phyloP scores from a whole-genome alignment of 495 filamentous ascomycete genomes.

The Oidiodendron maius region DNA sequence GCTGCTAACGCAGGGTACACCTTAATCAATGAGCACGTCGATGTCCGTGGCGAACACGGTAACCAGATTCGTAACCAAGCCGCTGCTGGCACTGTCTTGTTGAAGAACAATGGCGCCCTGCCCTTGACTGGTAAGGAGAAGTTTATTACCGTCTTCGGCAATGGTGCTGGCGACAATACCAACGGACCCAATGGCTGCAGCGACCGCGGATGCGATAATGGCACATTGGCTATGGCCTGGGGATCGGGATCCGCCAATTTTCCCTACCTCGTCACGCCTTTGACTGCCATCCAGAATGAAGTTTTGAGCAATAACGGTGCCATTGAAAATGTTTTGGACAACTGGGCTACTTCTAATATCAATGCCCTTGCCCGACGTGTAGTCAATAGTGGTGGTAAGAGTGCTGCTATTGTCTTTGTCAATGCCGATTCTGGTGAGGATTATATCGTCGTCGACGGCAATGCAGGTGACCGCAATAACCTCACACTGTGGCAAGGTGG shows the following conservation, averaged over 20 bases:
- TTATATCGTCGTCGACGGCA: slow-evolving; percentile 78
- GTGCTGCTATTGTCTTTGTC: slow-evolving; percentile 74
- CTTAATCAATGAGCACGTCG: slow-evolving; percentile 77
- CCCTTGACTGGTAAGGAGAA: slow-evolving; percentile 71
- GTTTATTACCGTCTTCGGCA: slow-evolving; percentile 73
- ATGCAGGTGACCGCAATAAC: slow-evolving; percentile 88
- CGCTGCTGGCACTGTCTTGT: slow-evolving; percentile 73
- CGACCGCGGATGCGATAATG: slow-evolving; percentile 80
- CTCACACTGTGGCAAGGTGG: slow-evolving; percentile 84
- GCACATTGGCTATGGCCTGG: slow-evolving; percentile 91
- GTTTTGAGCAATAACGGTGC: slow-evolving; percentile 54
- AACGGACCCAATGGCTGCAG: slow-evolving; percentile 76
- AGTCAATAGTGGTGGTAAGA: no score
- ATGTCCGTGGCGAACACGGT: slow-evolving; percentile 74
- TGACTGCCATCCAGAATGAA: slow-evolving; percentile 75
- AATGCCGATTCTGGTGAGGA: slow-evolving; percentile 87
- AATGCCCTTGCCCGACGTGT: slow-evolving; percentile 60
- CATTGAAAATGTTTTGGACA: slow-evolving; percentile 66
- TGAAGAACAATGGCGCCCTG: slow-evolving; percentile 79
- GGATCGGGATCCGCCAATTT: slow-evolving; percentile 85
- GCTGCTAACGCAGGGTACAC: slow-evolving; percentile 52
- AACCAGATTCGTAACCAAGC: slow-evolving; percentile 65
- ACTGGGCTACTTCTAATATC: slow-evolving; percentile 59
- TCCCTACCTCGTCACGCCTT: slow-evolving; percentile 85
- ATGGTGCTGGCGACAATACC: slow-evolving; percentile 70